Conservation (phyloP, 164 flowering plant species). For the Kingdonia uniflora region DNA sequence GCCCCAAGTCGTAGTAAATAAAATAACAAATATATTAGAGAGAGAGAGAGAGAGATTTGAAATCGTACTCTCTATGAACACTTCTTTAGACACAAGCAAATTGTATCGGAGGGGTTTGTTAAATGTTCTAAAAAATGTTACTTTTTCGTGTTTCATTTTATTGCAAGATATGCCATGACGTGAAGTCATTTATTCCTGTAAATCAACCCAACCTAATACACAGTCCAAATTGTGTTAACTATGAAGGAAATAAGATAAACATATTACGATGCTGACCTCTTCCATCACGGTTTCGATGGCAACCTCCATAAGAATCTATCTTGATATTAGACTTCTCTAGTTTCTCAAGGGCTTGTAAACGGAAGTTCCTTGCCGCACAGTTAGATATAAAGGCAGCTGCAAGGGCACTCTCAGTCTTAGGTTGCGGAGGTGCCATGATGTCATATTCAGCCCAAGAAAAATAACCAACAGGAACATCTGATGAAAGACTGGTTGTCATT, state of each 20-base stretch:
- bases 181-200: too few species aligned
- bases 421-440: constrained; percentile 87
- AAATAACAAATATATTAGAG: too few species aligned
- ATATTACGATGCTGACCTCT: constrained; percentile 30
- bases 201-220: too few species aligned
- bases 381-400: constrained; percentile 99
- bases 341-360: constrained; percentile 77
- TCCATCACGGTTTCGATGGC: constrained; percentile 87
- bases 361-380: constrained; percentile 85
- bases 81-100: too few species aligned
- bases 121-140: too few species aligned
- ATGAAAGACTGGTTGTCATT: constrained; percentile 98
- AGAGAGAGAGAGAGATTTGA: too few species aligned
- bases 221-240: too few species aligned
- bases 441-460: constrained; percentile 99
- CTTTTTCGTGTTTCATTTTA: too few species aligned
- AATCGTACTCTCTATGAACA: too few species aligned
- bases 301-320: constrained; percentile 91
- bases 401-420: constrained; percentile 75
- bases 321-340: constrained; percentile 50
- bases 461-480: constrained; percentile 99
- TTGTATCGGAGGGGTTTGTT: too few species aligned
- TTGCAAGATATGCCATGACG: too few species aligned
- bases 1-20: too few species aligned
- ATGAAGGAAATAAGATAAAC: background rate